phyloP scores from a whole-genome alignment of 805 yeast species.

The Metschnikowia hibisci region DNA sequence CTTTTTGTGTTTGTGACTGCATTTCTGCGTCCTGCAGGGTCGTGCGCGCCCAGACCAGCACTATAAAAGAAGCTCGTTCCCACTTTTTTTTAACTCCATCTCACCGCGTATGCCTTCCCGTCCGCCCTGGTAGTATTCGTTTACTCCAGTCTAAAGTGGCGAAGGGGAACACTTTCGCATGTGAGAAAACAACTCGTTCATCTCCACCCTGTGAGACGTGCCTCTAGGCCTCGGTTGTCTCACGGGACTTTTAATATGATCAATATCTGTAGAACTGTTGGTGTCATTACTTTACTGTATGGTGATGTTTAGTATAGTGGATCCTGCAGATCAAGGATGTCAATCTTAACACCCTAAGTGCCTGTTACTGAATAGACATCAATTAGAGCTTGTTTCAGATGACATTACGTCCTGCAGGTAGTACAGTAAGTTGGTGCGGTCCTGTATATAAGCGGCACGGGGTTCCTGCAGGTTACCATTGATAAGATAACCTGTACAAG shows the following conservation, averaged over 20 bases:
- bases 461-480: too few relatives aligned
- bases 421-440: too few relatives aligned
- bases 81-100: not conserved
- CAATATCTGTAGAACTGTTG: slow-evolving; percentile 9
- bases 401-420: not conserved
- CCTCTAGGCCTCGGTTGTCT: slow-evolving; percentile 15
- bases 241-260: slow-evolving; percentile 22
- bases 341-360: too few relatives aligned
- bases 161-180: slow-evolving; percentile 43
- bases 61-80: slow-evolving; percentile 2
- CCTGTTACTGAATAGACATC: too few relatives aligned
- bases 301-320: too few relatives aligned
- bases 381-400: not conserved
- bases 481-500: too few relatives aligned
- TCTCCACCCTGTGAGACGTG: slow-evolving; percentile 43
- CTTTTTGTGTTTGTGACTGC: too few relatives aligned
- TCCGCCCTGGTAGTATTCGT: slow-evolving; percentile 46
- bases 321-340: too few relatives aligned
- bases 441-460: too few relatives aligned
- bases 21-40: not conserved
- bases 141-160: slow-evolving; percentile 48
- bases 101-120: slow-evolving; percentile 49
- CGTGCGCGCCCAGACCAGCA: slow-evolving; percentile 1
- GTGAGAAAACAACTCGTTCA: slow-evolving; percentile 40
- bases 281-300: too few relatives aligned